Conservation (phyloP, 164 flowering plant species). For the Magnolia officinalis region DNA sequence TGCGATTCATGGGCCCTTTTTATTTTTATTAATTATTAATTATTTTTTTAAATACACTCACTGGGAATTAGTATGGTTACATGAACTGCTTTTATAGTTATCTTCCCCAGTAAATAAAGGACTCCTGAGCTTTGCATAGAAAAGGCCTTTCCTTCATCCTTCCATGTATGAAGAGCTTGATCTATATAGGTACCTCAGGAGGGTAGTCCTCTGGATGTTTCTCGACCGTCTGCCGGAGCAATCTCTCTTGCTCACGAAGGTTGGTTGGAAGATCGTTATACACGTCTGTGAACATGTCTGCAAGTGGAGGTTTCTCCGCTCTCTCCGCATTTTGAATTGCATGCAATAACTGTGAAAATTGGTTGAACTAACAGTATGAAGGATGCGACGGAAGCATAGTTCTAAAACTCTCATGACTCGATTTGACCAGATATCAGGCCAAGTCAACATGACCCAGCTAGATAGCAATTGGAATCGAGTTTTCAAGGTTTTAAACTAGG, state of each 20-base stretch:
- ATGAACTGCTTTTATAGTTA: background rate
- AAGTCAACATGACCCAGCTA: background rate
- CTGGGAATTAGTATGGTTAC: background rate
- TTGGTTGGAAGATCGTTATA: slow-evolving; percentile 45
- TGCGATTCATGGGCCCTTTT: background rate
- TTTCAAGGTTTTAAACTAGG: no score
- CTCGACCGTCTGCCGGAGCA: slow-evolving; percentile 36
- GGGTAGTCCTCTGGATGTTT: slow-evolving; percentile 56
- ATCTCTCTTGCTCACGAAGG: slow-evolving; percentile 53
- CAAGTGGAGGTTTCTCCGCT: slow-evolving; percentile 47
- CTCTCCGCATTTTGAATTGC: slow-evolving; percentile 64
- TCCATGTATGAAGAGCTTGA: background rate
- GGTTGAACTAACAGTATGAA: background rate
- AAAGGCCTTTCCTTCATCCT: background rate
- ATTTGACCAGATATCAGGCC: no score
- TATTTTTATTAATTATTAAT: no score
- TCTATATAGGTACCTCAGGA: slow-evolving; percentile 39
- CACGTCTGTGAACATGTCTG: slow-evolving; percentile 59
- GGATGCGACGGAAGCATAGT: background rate
- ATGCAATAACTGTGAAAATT: slow-evolving; percentile 38
- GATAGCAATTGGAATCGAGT: background rate
- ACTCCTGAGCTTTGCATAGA: background rate
- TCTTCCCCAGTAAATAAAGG: background rate
- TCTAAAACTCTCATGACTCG: no score
- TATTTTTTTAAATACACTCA: background rate